phyloP scores from a whole-genome alignment of 352 stramenopile species.

The Pythium folliculosum region DNA sequence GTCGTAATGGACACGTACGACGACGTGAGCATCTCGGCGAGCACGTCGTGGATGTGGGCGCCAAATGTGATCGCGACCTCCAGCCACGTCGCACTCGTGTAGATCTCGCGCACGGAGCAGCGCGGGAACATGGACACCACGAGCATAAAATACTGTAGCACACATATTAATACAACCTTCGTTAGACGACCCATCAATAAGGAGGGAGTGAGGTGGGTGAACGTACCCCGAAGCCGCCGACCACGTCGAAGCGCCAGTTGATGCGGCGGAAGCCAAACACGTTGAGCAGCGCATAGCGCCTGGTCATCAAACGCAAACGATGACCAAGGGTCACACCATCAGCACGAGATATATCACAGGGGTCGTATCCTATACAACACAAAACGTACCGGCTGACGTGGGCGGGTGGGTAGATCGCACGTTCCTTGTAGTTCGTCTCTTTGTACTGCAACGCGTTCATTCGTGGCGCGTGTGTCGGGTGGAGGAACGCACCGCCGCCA shows the following conservation, averaged over 20 bases:
- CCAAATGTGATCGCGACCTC: conserved; percentile 47
- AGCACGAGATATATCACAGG: background rate
- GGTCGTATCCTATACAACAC: background rate
- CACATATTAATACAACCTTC: background rate
- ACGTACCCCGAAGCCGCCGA: conserved; percentile 82
- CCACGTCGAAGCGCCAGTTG: conserved; percentile 93
- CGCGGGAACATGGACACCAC: conserved; percentile 93
- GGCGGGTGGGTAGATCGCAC: conserved; percentile 80
- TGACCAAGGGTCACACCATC: background rate
- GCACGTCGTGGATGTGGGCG: conserved; percentile 51
- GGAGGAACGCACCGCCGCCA: conserved; percentile 88
- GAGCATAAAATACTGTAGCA: conserved; percentile 83
- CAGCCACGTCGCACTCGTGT: conserved; percentile 51
- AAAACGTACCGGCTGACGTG: conserved; percentile 66
- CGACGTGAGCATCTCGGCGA: conserved; percentile 70
- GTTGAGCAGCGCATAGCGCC: conserved; percentile 81
- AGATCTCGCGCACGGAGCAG: conserved; percentile 80
- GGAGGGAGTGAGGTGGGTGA: background rate
- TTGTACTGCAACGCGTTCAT: conserved; percentile 62
- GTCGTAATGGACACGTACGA: conserved; percentile 78
- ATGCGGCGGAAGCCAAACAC: conserved; percentile 90
- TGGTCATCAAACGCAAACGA: conserved; percentile 17
- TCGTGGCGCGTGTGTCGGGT: conserved; percentile 84
- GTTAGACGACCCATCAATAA: background rate
- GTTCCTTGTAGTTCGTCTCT: conserved; percentile 71